A percentile compares a stretch with the other conserved stretches of the same genome.
Conservation (phyloP, 192 early-diverging fungal genomes). For the Backusella luteola region DNA sequence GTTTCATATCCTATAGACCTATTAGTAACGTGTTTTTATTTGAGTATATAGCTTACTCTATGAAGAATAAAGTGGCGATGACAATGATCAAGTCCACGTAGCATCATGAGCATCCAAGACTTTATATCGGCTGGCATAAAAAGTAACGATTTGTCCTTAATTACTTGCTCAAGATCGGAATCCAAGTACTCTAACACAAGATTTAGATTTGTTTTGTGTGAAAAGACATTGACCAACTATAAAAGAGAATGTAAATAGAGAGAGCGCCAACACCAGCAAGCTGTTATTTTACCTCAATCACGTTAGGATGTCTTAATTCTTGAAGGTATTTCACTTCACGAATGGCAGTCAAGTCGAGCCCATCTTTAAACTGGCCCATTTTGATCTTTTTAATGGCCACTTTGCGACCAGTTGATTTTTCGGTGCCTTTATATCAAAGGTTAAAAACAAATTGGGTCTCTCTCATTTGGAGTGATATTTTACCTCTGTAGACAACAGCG, state of each 20-base stretch:
- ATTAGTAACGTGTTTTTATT: too few species aligned
- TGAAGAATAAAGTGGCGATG: conserved; percentile 91
- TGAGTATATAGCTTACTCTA: conserved; percentile 45
- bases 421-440: conserved; percentile 38
- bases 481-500: conserved; percentile 87
- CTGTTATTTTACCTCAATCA: conserved; percentile 66
- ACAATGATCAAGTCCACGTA: conserved; percentile 89
- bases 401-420: conserved; percentile 58
- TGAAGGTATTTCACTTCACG: conserved; percentile 92
- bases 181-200: conserved; percentile 94
- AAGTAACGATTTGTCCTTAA: conserved; percentile 87
- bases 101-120: conserved; percentile 96
- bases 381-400: conserved; percentile 99
- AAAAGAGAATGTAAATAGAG: background rate
- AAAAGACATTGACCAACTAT: conserved; percentile 90
- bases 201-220: conserved; percentile 88
- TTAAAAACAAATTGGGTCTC: background rate
- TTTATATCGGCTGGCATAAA: conserved; percentile 94
- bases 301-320: conserved; percentile 90
- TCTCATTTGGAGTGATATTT: background rate
- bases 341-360: conserved; percentile 93
- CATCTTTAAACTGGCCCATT: conserved; percentile 87
- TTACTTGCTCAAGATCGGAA: conserved; percentile 93
- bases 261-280: background rate
- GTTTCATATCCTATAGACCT: conserved; percentile 72